Base-by-base conservation (phyloP, 164 flowering plant species). In the Platanus orientalis region DNA sequence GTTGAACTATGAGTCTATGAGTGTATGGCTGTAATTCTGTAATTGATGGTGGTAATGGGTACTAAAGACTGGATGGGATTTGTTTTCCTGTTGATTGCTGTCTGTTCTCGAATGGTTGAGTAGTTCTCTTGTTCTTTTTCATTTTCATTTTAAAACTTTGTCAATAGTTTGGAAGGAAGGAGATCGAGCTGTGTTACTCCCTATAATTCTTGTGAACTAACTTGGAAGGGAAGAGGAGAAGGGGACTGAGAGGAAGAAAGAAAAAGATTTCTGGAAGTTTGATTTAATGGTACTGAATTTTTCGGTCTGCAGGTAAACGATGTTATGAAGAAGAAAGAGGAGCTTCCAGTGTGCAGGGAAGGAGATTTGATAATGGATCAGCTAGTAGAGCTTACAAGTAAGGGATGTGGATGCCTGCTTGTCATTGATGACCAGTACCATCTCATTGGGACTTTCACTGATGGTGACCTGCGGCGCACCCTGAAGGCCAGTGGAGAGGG, bases 331-430 rank as follows among this genome's bases (percentile, higher is more conserved):
- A 88, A 83, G 80, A 77, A 81, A 67, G 90, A 83, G n/a, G 96
- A 88, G 67, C 97, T 95, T 73, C 99, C 99, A 6, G 60, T 90
- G 2, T 95, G 99, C 71, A 85, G 67, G 73, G 99, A 90, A 82
- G 83, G 80, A 44, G 97, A 92, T 74, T 42, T 92, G 62, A 95
- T 95, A 71, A 92, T 90, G 96, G 97, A 95, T 72, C 99, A 92
- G 73, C 81, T 95, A 4, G 83, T 90, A 42, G 99, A 92, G 80
- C 88, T 90, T 19, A 88, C 98, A 0, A 95, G 96, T 55, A 92
- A 92, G 71, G 99, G 99, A 29, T 95, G 98, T 50, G 99, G 99
- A 17, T 92, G 99, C 75, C 80, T 95, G 71, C 92, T 95, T 54
- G 27, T 12, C 19, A 2, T 92, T 32, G 92, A 90, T 23, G 82